Percentiles rank a stretch among this genome's conserved stretches.
These are phyloP conservation scores for Mycosarcoma maydis DNA, from an alignment of 1,284 basidiomycete species.

Conservation along the genomic window DNA sequence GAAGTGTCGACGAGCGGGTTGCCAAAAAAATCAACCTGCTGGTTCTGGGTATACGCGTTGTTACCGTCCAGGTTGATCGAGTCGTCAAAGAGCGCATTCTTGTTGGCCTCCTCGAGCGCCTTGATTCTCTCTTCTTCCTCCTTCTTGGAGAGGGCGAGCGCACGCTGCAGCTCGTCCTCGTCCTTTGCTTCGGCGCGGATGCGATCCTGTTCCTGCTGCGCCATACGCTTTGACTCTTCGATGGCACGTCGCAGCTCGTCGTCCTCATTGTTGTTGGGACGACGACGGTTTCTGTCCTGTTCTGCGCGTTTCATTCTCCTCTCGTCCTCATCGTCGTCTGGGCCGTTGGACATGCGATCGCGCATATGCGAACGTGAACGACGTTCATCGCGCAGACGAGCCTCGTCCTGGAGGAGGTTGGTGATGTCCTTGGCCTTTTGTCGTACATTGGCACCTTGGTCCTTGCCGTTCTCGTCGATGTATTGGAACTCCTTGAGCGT, in stretches of 20 bases:
- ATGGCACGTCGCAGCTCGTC: conserved; percentile 72
- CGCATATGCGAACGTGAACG: conserved; percentile 88
- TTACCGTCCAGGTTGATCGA: conserved; percentile 61
- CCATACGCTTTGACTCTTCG: conserved; percentile 69
- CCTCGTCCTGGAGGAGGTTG: conserved; percentile 89
- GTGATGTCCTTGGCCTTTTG: conserved; percentile 99
- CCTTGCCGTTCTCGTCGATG: conserved; percentile 92
- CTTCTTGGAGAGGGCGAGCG: conserved; percentile 84
- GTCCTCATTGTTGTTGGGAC: conserved; percentile 65
- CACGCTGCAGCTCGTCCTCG: conserved; percentile 81
- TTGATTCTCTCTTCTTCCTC: conserved; percentile 71
- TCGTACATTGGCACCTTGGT: conserved; percentile 94
- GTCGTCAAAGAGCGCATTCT: conserved; percentile 82
- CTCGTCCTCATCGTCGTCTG: conserved; percentile 76
- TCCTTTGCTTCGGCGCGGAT: conserved; percentile 59
- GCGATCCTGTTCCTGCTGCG: conserved; percentile 59
- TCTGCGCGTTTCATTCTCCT: conserved; percentile 59
- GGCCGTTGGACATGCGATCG: conserved; percentile 79
- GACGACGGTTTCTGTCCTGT: conserved; percentile 34
- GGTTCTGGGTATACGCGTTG: conserved; percentile 58
- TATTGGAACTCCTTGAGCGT: conserved; percentile 99
- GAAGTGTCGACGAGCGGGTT: conserved; percentile 56
- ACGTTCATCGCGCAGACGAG: conserved; percentile 84
- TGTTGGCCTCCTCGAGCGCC: conserved; percentile 77
- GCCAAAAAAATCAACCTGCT: conserved; percentile 61